Base-by-base conservation (phyloP, 2,329 filamentous ascomycete genomes). In the Colletotrichum somersetense region DNA sequence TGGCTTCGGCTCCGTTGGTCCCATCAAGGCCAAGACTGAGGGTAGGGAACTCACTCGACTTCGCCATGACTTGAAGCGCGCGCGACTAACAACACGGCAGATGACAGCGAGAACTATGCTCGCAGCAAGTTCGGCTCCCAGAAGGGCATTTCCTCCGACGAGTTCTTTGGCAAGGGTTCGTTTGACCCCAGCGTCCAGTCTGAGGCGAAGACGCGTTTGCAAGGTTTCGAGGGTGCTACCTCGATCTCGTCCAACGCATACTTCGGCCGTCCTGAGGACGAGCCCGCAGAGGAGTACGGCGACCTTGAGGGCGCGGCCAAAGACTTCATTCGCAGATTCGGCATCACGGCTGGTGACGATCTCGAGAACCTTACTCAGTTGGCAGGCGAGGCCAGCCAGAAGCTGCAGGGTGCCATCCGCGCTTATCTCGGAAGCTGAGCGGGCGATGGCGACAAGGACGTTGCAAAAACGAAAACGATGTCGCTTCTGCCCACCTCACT, bases 221-320 rank as follows among this genome's bases (percentile, higher is more conserved):
- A 94, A 84, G 93, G 95, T 58, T 99, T 99, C 79, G 96, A 98
- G 83, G 95, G 96, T 56, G 95, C 96, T 14, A 92, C 91, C 1
- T 86, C 95, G 75, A 99, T 99, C 81, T 98, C 95, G 8, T 97
- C 94, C 71, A 99, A 98, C 82, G 94, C 94, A 67, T 99, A 98
- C 87, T 99, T 99, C 81, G 96, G 96, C 73, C 92, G 96, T 63
- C 92, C 94, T 2, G 96, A 99, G 79, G 93, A 95, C 33, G 93
- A 97, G 76, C 84, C 88, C 42, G 80, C 82, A 2, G 93, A 95
- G 74, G 94, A 94, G 55, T 98, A 97, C 75, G 95, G 95, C 58
- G 95, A 98, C 78, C 85, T 99, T 71, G 96, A 99, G 84, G 88
- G 86, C n/a, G 95, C 95, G 0, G 96, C 96, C 72, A 97, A 96